Percentiles rank a stretch among this genome's conserved stretches.
Evolutionary conservation across 2,329 filamentous ascomycete species (phyloP).

Genomic region (Microdochium trichocladiopsis): DNA sequence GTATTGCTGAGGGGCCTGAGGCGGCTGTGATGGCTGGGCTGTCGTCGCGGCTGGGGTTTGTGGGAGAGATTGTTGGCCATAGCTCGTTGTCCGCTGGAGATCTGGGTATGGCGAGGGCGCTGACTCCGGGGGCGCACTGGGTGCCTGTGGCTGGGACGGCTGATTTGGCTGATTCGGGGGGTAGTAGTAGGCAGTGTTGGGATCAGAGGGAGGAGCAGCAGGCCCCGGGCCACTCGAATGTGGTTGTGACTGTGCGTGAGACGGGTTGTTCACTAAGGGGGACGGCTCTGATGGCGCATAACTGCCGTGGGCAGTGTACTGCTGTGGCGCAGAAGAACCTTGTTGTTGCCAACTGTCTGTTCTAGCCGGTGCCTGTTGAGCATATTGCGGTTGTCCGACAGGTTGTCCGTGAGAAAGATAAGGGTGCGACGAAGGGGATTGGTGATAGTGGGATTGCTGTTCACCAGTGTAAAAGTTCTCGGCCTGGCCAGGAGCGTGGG

Average conservation of each 20-base stretch:
- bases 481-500: constrained; percentile 42
- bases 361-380: constrained; percentile 37
- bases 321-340: constrained; percentile 27
- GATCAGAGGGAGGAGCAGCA: constrained; percentile 34
- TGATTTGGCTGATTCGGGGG: constrained; percentile 24
- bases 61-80: constrained; percentile 34
- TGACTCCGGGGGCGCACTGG: constrained; percentile 32
- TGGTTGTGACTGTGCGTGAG: constrained; percentile 18
- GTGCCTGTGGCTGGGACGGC: constrained; percentile 25
- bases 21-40: constrained; percentile 16
- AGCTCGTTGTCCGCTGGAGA: constrained; percentile 38
- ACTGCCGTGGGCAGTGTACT: constrained; percentile 25
- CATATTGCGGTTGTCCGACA: constrained; percentile 34
- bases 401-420: constrained; percentile 43
- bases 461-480: constrained; percentile 81
- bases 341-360: constrained; percentile 44
- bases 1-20: constrained; percentile 20
- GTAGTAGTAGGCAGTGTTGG: constrained; percentile 53
- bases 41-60: constrained; percentile 24
- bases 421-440: constrained; percentile 42
- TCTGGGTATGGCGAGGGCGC: constrained; percentile 45
- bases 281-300: constrained; percentile 24
- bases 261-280: constrained; percentile 17
- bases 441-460: constrained; percentile 36
- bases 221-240: constrained; percentile 20